Conservation (phyloP, 805 yeast genomes). For the Hanseniaspora meyeri region DNA sequence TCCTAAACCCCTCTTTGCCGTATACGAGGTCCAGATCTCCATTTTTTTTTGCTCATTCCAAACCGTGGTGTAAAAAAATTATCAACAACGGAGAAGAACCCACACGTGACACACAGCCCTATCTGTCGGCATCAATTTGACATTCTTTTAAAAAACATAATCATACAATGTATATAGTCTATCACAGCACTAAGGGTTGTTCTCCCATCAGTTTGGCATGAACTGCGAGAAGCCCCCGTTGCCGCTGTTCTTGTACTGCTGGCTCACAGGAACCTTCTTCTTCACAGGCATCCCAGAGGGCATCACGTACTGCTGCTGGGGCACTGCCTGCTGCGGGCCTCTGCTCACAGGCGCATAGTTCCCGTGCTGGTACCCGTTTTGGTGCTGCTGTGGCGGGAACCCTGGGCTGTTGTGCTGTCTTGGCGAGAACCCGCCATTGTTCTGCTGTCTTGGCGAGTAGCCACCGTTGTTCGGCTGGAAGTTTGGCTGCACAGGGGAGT, state of each 20-base stretch:
- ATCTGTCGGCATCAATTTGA: too few relatives aligned
- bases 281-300: conserved; percentile 6
- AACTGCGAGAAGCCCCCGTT: conserved; percentile 24
- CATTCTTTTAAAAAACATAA: not conserved
- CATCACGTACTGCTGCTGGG: conserved; percentile 8
- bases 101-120: too few relatives aligned
- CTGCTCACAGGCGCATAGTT: conserved; percentile 12
- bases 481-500: not conserved
- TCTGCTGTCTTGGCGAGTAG: conserved; percentile 11
- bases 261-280: conserved; percentile 3
- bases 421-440: not conserved
- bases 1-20: too few relatives aligned
- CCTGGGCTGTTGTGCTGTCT: not conserved
- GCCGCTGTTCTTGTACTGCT: conserved; percentile 5
- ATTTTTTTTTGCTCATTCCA: too few relatives aligned
- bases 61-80: too few relatives aligned
- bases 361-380: conserved; percentile 14
- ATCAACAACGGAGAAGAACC: too few relatives aligned
- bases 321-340: conserved; percentile 3
- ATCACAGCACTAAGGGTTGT: too few relatives aligned
- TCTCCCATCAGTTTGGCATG: conserved; percentile 21
- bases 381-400: not conserved
- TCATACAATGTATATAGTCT: not conserved
- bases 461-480: not conserved
- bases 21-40: too few relatives aligned